Conservation (phyloP, 148 eudicot genomes). For the Chenopodium berlandieri region DNA sequence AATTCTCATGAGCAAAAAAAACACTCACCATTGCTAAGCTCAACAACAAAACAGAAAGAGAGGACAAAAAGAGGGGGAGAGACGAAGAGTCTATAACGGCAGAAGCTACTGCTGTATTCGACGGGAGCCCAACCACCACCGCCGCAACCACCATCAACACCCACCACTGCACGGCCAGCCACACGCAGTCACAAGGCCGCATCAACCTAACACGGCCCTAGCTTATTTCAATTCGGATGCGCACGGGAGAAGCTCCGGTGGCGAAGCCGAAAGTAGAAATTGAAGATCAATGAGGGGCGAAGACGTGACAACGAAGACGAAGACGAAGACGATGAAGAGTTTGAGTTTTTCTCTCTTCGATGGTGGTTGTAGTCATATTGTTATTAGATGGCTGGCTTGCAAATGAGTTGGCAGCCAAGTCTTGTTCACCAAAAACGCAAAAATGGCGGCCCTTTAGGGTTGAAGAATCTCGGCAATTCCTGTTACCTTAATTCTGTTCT, state of each 20-base stretch:
- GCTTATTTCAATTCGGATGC: not conserved
- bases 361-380: conserved; percentile 26
- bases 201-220: not conserved
- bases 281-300: conserved; percentile 21
- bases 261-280: not conserved
- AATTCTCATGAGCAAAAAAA: too few species aligned
- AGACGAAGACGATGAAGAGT: conserved; percentile 35
- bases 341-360: conserved; percentile 29
- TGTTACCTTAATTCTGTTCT: conserved; percentile 93
- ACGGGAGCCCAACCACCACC: too few species aligned
- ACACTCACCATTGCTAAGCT: too few species aligned
- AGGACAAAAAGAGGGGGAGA: not conserved
- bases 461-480: conserved; percentile 78
- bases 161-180: not conserved
- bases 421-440: conserved; percentile 49
- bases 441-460: conserved; percentile 75
- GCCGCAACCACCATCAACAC: not conserved
- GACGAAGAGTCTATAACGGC: not conserved
- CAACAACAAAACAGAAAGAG: not conserved
- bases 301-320: not conserved
- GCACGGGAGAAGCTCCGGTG: not conserved
- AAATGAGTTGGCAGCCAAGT: conserved; percentile 79
- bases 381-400: conserved; percentile 55
- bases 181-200: not conserved
- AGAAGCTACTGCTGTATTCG: not conserved